A percentile compares a stretch with the other conserved stretches of the same genome.
phyloP scores from a whole-genome alignment of 148 eudicot species.

The Euryodendron excelsum region DNA sequence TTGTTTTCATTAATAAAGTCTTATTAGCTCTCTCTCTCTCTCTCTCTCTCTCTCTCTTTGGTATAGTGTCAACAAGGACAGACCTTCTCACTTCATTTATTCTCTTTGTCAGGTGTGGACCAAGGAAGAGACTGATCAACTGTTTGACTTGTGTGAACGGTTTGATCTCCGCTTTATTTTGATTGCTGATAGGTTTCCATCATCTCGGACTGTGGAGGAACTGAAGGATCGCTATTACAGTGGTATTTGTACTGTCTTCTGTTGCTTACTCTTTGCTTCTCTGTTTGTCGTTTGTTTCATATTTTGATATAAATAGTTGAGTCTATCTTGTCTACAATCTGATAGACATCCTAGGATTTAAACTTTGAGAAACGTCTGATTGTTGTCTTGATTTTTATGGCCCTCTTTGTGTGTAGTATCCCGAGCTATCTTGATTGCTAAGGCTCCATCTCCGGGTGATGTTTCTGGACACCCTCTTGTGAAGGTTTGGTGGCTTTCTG shows the following conservation, averaged over 20 bases:
- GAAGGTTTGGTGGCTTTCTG: slow-evolving; percentile 44
- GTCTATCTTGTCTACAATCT: background rate
- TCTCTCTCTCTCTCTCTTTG: no score
- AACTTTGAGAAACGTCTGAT: slow-evolving; percentile 6
- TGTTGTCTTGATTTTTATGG: slow-evolving; percentile 15
- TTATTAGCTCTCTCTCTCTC: background rate
- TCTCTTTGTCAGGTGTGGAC: slow-evolving; percentile 63
- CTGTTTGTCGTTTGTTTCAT: background rate
- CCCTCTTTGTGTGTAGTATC: slow-evolving; percentile 39
- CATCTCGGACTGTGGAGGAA: slow-evolving; percentile 78
- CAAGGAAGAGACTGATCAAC: slow-evolving; percentile 86
- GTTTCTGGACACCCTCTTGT: slow-evolving; percentile 78
- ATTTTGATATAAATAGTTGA: background rate
- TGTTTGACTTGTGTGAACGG: slow-evolving; percentile 81
- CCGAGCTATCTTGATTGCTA: slow-evolving; percentile 63
- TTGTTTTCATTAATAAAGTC: background rate
- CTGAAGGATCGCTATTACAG: slow-evolving; percentile 84
- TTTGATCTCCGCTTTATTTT: slow-evolving; percentile 84
- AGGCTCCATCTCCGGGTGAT: slow-evolving; percentile 81
- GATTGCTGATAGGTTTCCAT: slow-evolving; percentile 80
- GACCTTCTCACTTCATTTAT: background rate
- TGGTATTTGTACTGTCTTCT: slow-evolving; percentile 42
- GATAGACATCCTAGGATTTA: background rate
- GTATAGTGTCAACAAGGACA: background rate
- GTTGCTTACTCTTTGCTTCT: slow-evolving; percentile 12